Evolutionary conservation across 192 early-diverging fungal genomes (phyloP).

Genomic region (Gigaspora rosea): DNA sequence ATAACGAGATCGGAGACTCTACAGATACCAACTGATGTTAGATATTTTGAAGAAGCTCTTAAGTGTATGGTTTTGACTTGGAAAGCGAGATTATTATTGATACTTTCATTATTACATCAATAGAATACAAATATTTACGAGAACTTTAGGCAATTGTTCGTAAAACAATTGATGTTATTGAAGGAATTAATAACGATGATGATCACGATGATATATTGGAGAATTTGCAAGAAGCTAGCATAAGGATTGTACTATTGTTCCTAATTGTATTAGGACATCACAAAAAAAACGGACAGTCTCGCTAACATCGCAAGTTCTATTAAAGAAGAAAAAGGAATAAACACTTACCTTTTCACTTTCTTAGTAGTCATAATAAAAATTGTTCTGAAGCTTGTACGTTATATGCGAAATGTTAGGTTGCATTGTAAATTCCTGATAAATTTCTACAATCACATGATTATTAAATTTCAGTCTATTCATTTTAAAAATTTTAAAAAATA

Average conservation of each 20-base stretch:
- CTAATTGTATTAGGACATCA: conserved; percentile 21
- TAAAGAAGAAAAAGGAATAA: no score
- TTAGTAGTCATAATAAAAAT: no score
- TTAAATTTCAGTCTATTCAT: no score
- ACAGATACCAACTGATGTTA: conserved; percentile 14
- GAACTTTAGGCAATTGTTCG: conserved; percentile 14
- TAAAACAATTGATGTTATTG: conserved; percentile 24
- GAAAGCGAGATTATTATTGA: conserved; percentile 29
- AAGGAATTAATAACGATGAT: conserved; percentile 17
- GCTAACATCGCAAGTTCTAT: no score
- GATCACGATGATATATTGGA: conserved; percentile 2
- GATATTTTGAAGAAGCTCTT: conserved; percentile 19
- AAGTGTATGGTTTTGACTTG: conserved; percentile 14
- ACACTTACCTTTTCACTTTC: no score
- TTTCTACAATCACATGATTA: no score
- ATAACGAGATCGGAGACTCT: conserved; percentile 14
- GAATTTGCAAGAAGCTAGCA: conserved; percentile 17
- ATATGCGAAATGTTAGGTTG: no score
- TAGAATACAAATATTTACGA: conserved; percentile 1
- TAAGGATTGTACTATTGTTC: conserved; percentile 13
- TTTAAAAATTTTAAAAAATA: no score
- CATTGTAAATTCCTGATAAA: no score
- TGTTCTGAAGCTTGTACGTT: no score
- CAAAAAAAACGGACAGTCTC: neutral
- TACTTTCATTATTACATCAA: conserved; percentile 22